A percentile compares a stretch with the other conserved stretches of the same genome.
Evolutionary conservation across 2,329 filamentous ascomycete genomes (phyloP).

Genomic region (Aspergillus pseudotamarii): DNA sequence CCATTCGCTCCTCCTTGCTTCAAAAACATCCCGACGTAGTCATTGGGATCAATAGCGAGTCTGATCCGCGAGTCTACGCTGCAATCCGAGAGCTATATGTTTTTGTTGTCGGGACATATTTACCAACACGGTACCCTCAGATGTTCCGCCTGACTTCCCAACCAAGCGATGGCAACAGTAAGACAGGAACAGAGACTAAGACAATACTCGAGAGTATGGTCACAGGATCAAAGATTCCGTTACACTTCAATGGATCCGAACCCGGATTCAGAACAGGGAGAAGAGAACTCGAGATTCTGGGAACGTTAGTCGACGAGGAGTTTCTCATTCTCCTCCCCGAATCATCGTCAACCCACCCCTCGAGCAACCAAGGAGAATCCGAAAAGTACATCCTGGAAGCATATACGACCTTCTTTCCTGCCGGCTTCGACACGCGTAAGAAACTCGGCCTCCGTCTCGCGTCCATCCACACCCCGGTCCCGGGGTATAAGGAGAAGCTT

Average conservation of each 20-base stretch:
- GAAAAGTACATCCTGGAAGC: constrained; percentile 58
- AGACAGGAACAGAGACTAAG: background rate
- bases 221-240: constrained; percentile 48
- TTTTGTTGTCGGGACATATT: constrained; percentile 57
- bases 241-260: constrained; percentile 11
- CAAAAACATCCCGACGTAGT: constrained; percentile 45
- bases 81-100: constrained; percentile 61
- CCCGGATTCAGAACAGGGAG: background rate
- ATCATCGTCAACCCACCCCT: background rate
- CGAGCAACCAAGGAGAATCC: constrained; percentile 24
- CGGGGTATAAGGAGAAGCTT: constrained; percentile 59
- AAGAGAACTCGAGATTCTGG: constrained; percentile 50
- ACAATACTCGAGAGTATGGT: constrained; percentile 48
- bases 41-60: constrained; percentile 40
- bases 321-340: constrained; percentile 61
- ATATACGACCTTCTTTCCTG: constrained; percentile 60
- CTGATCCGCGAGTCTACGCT: constrained; percentile 43
- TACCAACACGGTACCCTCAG: constrained; percentile 59
- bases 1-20: constrained; percentile 53
- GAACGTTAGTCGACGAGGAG: constrained; percentile 60
- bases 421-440: constrained; percentile 59
- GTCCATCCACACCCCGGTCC: constrained; percentile 62
- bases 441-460: constrained; percentile 58
- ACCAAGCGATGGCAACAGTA: constrained; percentile 1
- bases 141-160: constrained; percentile 49